Conservation (phyloP, 1,284 basidiomycete genomes). For the Boletus chippewaensis region DNA sequence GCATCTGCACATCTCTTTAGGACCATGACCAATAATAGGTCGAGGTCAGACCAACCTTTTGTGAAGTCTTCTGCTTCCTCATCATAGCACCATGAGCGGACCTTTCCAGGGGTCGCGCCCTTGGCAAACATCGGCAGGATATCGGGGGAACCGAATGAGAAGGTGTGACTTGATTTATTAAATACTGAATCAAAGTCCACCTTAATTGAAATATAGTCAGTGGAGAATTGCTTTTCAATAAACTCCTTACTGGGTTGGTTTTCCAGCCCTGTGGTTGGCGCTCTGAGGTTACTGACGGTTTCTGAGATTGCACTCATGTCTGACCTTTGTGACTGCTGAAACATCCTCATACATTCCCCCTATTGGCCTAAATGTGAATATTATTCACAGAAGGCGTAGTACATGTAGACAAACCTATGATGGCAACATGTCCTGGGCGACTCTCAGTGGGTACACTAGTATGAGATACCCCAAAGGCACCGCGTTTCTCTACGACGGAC, state of each 20-base stretch:
- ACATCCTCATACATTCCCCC: constrained; percentile 92
- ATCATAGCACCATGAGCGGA: constrained; percentile 72
- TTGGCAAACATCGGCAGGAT: constrained; percentile 85
- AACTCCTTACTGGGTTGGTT: constrained; percentile 66
- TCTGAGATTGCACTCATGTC: constrained; percentile 10
- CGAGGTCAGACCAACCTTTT: constrained; percentile 45
- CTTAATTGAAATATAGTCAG: constrained; percentile 32
- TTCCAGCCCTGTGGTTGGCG: constrained; percentile 67
- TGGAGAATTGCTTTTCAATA: neutral
- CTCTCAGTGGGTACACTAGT: constrained; percentile 87
- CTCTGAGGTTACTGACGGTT: constrained; percentile 7
- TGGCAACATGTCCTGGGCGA: constrained; percentile 83
- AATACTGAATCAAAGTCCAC: constrained; percentile 87
- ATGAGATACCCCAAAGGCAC: constrained; percentile 81
- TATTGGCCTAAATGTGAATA: constrained; percentile 24
- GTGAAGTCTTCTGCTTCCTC: constrained; percentile 82
- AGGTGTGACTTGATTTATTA: constrained; percentile 76
- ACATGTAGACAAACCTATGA: constrained; percentile 55
- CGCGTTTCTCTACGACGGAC: constrained; percentile 56
- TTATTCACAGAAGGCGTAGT: neutral
- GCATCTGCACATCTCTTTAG: constrained; percentile 49
- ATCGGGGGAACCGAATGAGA: constrained; percentile 84
- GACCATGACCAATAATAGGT: neutral
- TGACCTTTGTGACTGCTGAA: constrained; percentile 79
- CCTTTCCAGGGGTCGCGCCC: constrained; percentile 66